phyloP scores from a whole-genome alignment of 495 filamentous ascomycete genomes.

The Polyplosphaeria fusca region DNA sequence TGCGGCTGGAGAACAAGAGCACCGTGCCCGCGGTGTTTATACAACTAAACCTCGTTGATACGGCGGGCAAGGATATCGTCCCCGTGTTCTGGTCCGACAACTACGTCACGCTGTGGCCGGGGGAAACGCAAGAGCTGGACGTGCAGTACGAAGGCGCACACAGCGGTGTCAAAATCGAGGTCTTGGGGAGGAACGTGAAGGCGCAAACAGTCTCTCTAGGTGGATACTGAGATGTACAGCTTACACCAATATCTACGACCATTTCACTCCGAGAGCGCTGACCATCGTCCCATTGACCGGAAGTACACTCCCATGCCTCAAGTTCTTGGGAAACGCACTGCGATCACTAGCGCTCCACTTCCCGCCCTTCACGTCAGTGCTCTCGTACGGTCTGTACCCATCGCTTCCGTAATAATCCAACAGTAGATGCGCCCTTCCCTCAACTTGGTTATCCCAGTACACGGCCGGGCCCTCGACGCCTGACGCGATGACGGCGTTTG shows the following conservation, averaged over 20 bases:
- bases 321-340: slow-evolving; percentile 43
- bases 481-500: slow-evolving; percentile 43
- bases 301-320: slow-evolving; percentile 52
- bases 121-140: slow-evolving; percentile 46
- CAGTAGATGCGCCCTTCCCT: slow-evolving; percentile 47
- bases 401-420: slow-evolving; percentile 52
- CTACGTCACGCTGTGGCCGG: slow-evolving; percentile 60
- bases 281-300: slow-evolving; percentile 45
- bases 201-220: background rate
- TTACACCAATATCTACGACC: slow-evolving; percentile 39
- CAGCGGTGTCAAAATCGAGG: background rate
- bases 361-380: slow-evolving; percentile 42
- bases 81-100: slow-evolving; percentile 61
- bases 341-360: slow-evolving; percentile 46
- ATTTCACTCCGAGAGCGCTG: slow-evolving; percentile 43
- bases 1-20: slow-evolving; percentile 54
- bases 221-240: background rate
- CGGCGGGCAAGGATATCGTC: slow-evolving; percentile 44
- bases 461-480: slow-evolving; percentile 51
- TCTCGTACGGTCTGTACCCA: slow-evolving; percentile 52
- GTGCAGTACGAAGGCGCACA: slow-evolving; percentile 1
- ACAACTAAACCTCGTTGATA: slow-evolving; percentile 48
- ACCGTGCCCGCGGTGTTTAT: slow-evolving; percentile 57
- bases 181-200: slow-evolving; percentile 4
- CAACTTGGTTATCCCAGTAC: slow-evolving; percentile 47